Conservation (phyloP, 2,329 filamentous ascomycete species). For the Stachybotrys chlorohalonatus region DNA sequence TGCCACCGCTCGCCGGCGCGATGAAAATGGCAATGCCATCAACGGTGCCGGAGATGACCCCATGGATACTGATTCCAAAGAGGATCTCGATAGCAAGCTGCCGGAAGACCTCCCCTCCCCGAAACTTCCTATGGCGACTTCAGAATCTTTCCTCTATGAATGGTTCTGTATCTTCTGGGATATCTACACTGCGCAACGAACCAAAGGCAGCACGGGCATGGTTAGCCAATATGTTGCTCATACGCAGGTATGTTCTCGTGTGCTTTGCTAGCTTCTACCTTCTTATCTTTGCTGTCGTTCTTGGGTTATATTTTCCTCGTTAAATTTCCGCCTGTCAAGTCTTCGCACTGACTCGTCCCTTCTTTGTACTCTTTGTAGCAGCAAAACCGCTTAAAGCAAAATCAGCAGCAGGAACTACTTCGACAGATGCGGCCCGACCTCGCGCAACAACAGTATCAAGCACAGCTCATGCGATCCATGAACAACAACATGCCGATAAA, state of each 20-base stretch:
- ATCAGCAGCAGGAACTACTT: conserved; percentile 67
- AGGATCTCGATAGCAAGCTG: conserved; percentile 63
- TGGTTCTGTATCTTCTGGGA: conserved; percentile 99
- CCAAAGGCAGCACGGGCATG: conserved; percentile 51
- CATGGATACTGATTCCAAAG: conserved; percentile 79
- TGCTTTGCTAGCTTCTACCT: conserved; percentile 13
- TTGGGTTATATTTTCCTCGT: not conserved
- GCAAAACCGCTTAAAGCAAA: conserved; percentile 65
- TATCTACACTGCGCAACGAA: conserved; percentile 76
- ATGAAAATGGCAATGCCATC: conserved; percentile 56
- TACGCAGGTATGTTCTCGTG: conserved; percentile 56
- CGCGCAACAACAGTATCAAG: conserved; percentile 44
- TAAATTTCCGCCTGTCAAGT: conserved; percentile 1
- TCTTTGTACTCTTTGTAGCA: conserved; percentile 30
- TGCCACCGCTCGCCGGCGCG: conserved; percentile 57
- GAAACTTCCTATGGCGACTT: conserved; percentile 53
- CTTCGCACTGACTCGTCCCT: not conserved
- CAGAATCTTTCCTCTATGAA: conserved; percentile 83
- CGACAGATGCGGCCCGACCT: conserved; percentile 60
- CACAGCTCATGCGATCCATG: conserved; percentile 60
- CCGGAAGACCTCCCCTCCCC: conserved; percentile 74
- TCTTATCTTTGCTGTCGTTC: conserved; percentile 10
- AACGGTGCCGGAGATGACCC: conserved; percentile 66
- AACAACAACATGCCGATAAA: conserved; percentile 51
- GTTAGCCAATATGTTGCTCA: conserved; percentile 72